Base-by-base conservation (phyloP, 306 rosid genomes). In the cucumber (Cucumis sativus) region DNA sequence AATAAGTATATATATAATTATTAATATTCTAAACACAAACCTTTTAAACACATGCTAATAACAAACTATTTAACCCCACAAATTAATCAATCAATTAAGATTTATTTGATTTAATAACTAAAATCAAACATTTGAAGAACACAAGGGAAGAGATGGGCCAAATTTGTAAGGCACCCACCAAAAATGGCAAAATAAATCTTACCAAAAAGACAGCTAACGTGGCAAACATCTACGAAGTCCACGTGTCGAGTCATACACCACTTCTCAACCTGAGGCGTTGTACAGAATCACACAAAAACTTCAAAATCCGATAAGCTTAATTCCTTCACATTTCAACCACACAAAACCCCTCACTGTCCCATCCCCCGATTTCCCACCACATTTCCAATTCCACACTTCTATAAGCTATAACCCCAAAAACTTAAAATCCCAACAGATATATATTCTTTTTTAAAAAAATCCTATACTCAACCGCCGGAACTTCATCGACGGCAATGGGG, bases 401-500 rank as follows among this genome's bases (percentile, higher is more conserved):
- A 2, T 5, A 5, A 12, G 6, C n/a, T 45, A 23, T 43, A 45
- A 69, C 10, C n/a, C 23, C 56, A 68, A 68, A 13, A 14, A 8
- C 52, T 6, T 0, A 16, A 16, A 52, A 51, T 4, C 17, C 64
- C 33, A 23, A 28, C 5, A 62, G 6, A 45, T 5, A 6, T 45
- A 45, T 0, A n/a, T 10, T 45, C 10, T 12, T 6, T 12, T 1
- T 11, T 45, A 8, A 43, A 43, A 9, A 40, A 47, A 11, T 59
- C 60, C 5, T 3, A 55, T 35, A 20, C 56, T 12, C 73, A 18
- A 0, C 6, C 5, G 25, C 70, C 18, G 20, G 41, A 35, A 43
- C 12, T 43, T 43, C 49, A 43, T 43, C 49, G 49, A 10, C 49
- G 49, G 49, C 49, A 43, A 91, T 95, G 98, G 98, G 98, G 0